Base-by-base conservation (phyloP, 192 early-diverging fungal genomes). In the Entrophospora sp. region DNA sequence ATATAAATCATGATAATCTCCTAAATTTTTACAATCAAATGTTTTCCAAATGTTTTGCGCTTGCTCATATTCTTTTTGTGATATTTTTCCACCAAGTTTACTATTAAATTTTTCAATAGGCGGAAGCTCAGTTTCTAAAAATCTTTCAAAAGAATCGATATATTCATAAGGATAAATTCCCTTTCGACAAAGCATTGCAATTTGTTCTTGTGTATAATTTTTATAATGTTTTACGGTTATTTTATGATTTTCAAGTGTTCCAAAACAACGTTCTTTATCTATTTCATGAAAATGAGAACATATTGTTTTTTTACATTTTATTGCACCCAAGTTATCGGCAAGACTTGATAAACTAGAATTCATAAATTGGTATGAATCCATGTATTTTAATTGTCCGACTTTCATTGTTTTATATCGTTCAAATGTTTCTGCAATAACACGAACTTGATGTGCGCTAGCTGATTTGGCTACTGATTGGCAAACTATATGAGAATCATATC, bases 1-100 rank as follows among this genome's bases (percentile, higher is more conserved):
- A 37, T 58, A 58, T 3, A 58, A 16, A 58, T 58, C 56, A 38
- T 58, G 32, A 37, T 58, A 58, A 4, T 58, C 56, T 34, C 56
- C 35, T 25, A 58, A 32, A 37, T 18, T 58, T 5, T 58, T 37
- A 24, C 56, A 58, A 7, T 16, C 20, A 1, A 28, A 20, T 24
- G 31, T 5, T 6, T 38, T 5, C 56, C 56, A 58, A n/a, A 58
- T 32, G n/a, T 24, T 58, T 22, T 58, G 43, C 1, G 35, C 56
- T 35, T 24, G 36, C 0, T 58, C 2, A 58, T 58, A 58, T 35
- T 37, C 32, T 32, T 38, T 1, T 22, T 44, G 43, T 2, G 43
- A 20, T 2, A 44, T 44, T 44, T 44, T 44, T 7, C 43, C n/a
- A 10, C 3, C 7, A 44, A 44, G 43, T 6, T 5, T 44, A 3